phyloP scores from a whole-genome alignment of 2,329 filamentous ascomycete genomes.

The Xylogone sp. region DNA sequence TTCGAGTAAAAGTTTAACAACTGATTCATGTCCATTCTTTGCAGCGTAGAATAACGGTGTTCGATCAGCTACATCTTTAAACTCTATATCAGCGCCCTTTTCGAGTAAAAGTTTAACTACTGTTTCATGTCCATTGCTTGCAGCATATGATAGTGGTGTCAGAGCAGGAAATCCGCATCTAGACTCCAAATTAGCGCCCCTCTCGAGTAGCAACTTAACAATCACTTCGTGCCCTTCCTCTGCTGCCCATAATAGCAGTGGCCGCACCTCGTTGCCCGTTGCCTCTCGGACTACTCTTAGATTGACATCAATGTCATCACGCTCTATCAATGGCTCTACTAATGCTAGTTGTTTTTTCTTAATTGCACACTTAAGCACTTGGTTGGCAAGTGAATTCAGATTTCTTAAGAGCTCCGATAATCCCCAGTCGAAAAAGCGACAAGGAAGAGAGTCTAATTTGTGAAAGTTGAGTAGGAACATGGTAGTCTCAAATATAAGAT shows the following conservation, averaged over 20 bases:
- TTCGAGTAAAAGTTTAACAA: background rate
- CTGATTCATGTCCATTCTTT: background rate
- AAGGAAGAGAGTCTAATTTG: constrained; percentile 1
- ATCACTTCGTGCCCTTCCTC: background rate
- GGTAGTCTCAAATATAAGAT: constrained; percentile 7
- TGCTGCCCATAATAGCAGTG: constrained; percentile 1
- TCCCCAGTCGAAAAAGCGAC: constrained; percentile 3
- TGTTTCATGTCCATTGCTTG: no score
- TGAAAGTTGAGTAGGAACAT: constrained; percentile 7
- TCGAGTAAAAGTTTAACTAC: no score
- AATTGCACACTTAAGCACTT: constrained; percentile 5
- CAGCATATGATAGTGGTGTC: no score
- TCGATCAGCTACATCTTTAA: no score
- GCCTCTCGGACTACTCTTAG: no score
- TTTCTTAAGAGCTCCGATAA: constrained; percentile 6
- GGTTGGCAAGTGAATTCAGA: constrained; percentile 5
- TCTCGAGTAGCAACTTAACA: background rate
- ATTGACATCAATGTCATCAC: background rate
- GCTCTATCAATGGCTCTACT: background rate
- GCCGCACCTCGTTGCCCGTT: background rate
- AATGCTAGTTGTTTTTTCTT: background rate
- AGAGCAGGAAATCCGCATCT: background rate
- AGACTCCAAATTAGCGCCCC: background rate
- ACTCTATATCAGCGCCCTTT: no score
- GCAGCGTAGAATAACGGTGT: no score